Conservation (phyloP, 2,329 filamentous ascomycete genomes). For the Lasiodiplodia citricola region DNA sequence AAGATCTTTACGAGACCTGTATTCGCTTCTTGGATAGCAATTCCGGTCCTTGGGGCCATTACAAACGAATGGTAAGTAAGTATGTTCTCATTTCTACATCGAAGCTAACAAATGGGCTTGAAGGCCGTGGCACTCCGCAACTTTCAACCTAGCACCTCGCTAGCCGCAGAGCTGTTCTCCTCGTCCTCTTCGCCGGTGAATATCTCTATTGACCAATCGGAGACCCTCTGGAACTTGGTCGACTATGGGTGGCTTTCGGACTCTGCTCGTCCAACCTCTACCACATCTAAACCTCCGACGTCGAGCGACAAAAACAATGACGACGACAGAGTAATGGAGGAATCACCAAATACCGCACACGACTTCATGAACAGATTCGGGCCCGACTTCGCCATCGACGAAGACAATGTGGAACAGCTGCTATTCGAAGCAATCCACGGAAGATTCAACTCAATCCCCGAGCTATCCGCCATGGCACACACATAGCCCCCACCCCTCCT, state of each 20-base stretch:
- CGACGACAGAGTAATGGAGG: neutral
- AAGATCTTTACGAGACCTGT: constrained; percentile 1
- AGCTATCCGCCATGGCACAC: neutral
- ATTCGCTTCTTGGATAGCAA: constrained; percentile 5
- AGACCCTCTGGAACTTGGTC: neutral
- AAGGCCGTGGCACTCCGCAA: neutral
- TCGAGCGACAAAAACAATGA: neutral
- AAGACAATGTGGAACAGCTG: neutral
- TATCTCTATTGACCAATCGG: neutral
- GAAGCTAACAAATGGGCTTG: neutral
- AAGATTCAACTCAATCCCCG: neutral
- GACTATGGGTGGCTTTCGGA: constrained; percentile 10
- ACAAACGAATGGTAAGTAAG: constrained; percentile 17
- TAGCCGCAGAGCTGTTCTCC: neutral
- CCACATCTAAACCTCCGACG: neutral
- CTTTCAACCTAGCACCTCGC: neutral
- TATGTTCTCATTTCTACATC: neutral
- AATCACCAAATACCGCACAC: neutral
- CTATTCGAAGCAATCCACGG: neutral
- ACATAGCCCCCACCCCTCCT: neutral
- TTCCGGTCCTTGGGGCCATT: constrained; percentile 15
- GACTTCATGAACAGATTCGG: neutral
- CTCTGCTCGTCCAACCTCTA: neutral
- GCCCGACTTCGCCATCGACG: neutral
- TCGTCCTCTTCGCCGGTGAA: neutral